Conservation (phyloP, 495 filamentous ascomycete species). For the Aspergillus mulundensis region DNA sequence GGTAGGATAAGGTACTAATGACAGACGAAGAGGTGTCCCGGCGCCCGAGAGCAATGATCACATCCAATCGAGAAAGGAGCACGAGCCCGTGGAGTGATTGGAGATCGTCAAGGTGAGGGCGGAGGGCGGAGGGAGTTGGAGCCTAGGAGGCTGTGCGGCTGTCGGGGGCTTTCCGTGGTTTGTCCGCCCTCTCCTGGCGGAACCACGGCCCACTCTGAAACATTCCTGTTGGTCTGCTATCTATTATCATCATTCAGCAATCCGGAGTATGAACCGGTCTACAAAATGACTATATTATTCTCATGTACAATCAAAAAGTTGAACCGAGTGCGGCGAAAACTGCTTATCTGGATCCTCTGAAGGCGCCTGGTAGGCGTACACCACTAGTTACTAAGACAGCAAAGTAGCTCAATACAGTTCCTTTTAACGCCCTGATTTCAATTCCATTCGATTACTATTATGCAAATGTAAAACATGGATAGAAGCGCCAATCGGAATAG, state of each 20-base stretch:
- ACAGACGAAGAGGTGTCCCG: not conserved
- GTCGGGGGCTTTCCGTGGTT: constrained; percentile 7
- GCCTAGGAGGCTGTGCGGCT: not conserved
- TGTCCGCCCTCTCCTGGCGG: constrained; percentile 7
- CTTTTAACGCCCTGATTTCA: not conserved
- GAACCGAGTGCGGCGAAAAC: too few species aligned
- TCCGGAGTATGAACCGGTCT: too few species aligned
- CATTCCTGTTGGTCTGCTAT: not conserved
- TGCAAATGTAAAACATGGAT: not conserved
- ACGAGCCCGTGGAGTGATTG: constrained; percentile 4
- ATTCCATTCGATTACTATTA: not conserved
- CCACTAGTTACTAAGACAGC: too few species aligned
- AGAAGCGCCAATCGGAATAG: not conserved
- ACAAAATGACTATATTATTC: too few species aligned
- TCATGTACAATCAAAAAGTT: too few species aligned
- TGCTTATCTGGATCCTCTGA: too few species aligned
- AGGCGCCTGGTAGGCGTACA: too few species aligned
- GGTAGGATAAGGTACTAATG: not conserved
- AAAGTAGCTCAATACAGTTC: too few species aligned
- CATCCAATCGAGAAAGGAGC: constrained; percentile 1
- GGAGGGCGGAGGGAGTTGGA: not conserved
- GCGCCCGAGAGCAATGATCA: not conserved
- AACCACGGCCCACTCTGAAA: not conserved
- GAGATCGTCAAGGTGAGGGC: constrained; percentile 5
- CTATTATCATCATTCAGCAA: not conserved